A percentile compares a stretch with the other conserved stretches of the same genome.
phyloP scores from a whole-genome alignment of 768 basidiomycete species.

The Leccinum fibrillosum region DNA sequence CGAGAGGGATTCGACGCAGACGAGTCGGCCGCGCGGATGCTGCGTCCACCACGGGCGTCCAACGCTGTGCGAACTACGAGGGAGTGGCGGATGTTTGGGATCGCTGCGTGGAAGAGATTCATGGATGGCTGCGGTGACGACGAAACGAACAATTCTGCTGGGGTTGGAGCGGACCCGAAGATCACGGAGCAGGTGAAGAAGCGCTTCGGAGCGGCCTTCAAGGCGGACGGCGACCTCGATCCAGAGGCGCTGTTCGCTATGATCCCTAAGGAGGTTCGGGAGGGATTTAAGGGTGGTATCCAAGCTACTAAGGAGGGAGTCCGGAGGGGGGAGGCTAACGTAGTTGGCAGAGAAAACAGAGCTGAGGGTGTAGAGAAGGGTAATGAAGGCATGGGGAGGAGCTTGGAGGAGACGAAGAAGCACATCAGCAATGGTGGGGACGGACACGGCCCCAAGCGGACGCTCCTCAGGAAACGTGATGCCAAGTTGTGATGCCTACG shows the following conservation, averaged over 20 bases:
- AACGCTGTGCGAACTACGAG: constrained; percentile 9
- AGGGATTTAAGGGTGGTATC: constrained; percentile 1
- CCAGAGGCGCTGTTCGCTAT: constrained; percentile 3
- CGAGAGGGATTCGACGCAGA: constrained; percentile 25
- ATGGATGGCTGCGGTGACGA: constrained; percentile 3
- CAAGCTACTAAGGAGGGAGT: constrained; percentile 5
- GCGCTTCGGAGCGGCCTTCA: constrained; percentile 5
- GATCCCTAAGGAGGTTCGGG: constrained; percentile 9
- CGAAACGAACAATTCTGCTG: constrained; percentile 15
- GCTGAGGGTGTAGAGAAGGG: constrained; percentile 6
- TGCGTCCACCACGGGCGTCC: constrained; percentile 6
- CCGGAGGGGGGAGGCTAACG: not conserved
- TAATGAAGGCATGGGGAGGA: constrained; percentile 7
- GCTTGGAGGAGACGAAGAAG: constrained; percentile 13
- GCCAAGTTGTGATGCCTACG: constrained; percentile 22
- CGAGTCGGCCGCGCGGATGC: constrained; percentile 11
- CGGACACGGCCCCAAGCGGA: constrained; percentile 9
- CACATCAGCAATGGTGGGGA: constrained; percentile 4
- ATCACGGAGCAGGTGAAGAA: constrained; percentile 8
- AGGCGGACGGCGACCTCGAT: constrained; percentile 6
- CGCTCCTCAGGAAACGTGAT: constrained; percentile 10
- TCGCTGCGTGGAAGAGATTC: constrained; percentile 7
- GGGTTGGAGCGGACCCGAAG: constrained; percentile 16
- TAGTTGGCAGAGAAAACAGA: not conserved
- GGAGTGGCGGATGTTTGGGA: constrained; percentile 22